Evolutionary conservation across 345 rosid genomes (phyloP).

Genomic region (Ailanthus altissimus): DNA sequence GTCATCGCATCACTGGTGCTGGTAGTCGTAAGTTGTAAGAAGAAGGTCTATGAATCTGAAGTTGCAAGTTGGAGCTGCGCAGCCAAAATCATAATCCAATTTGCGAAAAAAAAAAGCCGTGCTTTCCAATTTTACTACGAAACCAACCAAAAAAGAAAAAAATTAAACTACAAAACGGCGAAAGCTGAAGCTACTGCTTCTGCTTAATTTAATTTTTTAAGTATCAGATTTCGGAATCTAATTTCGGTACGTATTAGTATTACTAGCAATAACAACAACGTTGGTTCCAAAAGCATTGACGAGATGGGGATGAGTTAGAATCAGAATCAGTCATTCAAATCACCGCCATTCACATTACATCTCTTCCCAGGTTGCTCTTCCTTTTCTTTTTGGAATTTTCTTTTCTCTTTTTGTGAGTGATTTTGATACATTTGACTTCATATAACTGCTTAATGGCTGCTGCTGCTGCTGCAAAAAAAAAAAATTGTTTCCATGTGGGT

Average conservation of each 20-base stretch:
- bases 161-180: too few species aligned
- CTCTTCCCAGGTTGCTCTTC: conserved; percentile 1
- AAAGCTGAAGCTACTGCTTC: too few species aligned
- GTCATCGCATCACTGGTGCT: background rate
- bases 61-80: too few species aligned
- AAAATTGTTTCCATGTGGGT: background rate
- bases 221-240: background rate
- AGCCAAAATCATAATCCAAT: background rate
- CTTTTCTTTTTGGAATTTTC: background rate
- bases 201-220: background rate
- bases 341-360: too few species aligned
- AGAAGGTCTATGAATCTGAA: too few species aligned
- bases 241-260: background rate
- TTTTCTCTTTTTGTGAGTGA: background rate
- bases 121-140: background rate
- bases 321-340: background rate
- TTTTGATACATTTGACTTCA: background rate
- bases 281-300: background rate
- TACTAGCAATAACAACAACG: background rate
- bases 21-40: background rate
- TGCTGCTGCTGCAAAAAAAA: too few species aligned
- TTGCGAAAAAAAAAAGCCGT: background rate
- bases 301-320: too few species aligned
- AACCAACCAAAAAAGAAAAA: background rate
- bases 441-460: background rate